These are phyloP conservation scores for Luffa aegyptiaca DNA, from an alignment of 306 rosid genomes.

Conservation along the genomic window DNA sequence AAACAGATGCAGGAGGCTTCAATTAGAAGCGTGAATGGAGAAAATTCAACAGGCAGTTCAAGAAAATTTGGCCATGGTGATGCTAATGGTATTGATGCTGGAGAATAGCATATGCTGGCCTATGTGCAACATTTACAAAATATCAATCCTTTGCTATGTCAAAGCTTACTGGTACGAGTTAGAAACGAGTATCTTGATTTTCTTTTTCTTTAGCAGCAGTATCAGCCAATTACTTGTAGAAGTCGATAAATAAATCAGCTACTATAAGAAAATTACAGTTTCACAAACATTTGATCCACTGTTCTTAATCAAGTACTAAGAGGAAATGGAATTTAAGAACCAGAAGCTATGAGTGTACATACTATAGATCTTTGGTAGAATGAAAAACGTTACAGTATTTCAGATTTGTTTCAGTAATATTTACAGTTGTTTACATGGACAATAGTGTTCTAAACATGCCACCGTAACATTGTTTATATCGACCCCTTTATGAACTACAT, in stretches of 20 bases:
- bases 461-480: background rate
- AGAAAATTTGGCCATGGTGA: conserved; percentile 10
- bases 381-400: background rate
- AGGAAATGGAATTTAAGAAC: background rate
- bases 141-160: background rate
- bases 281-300: background rate
- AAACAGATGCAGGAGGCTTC: conserved; percentile 51
- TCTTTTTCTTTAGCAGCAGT: background rate
- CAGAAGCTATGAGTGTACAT: background rate
- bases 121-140: background rate
- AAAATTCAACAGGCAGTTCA: conserved; percentile 21
- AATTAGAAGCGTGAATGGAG: conserved; percentile 19
- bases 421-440: background rate
- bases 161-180: background rate
- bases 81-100: background rate
- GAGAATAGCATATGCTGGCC: background rate
- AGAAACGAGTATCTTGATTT: background rate
- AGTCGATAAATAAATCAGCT: background rate
- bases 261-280: background rate
- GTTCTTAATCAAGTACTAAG: background rate
- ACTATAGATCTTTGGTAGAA: background rate
- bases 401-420: background rate
- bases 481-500: background rate
- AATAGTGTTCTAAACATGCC: background rate
- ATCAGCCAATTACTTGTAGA: background rate